Evolutionary conservation across 2,329 filamentous ascomycete species (phyloP).

Genomic region (Fusarium neocosmosporiellum): DNA sequence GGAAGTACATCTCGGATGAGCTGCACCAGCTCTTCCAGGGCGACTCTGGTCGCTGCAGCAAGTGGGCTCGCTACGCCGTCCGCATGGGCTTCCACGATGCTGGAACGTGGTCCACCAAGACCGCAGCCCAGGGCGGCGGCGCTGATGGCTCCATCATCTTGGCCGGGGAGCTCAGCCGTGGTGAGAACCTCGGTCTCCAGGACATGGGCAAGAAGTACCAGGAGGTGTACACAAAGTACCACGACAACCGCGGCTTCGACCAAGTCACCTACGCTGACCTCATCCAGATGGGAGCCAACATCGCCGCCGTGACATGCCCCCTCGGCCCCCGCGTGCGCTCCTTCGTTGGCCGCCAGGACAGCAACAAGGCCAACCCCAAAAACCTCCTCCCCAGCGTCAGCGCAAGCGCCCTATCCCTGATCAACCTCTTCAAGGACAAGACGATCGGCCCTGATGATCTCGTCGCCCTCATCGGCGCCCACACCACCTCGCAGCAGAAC

Average conservation of each 20-base stretch:
- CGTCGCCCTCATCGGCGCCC: constrained; percentile 66
- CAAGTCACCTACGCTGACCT: constrained; percentile 65
- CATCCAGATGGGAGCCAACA: constrained; percentile 62
- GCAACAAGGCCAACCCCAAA: constrained; percentile 50
- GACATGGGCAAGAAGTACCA: constrained; percentile 55
- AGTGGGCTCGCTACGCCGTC: constrained; percentile 56
- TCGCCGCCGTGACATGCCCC: constrained; percentile 61
- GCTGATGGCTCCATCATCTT: constrained; percentile 60
- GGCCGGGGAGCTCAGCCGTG: constrained; percentile 49
- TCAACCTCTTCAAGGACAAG: constrained; percentile 63
- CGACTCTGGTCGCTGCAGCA: constrained; percentile 54
- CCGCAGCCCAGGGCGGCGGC: constrained; percentile 51
- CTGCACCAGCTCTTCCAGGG: constrained; percentile 52
- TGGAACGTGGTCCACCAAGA: constrained; percentile 55
- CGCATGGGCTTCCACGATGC: constrained; percentile 63
- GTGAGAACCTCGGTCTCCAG: constrained; percentile 61
- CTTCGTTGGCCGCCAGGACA: constrained; percentile 63
- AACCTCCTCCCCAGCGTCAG: constrained; percentile 57
- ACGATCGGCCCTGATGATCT: constrained; percentile 63
- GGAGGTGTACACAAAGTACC: constrained; percentile 55
- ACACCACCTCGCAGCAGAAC: constrained; percentile 62
- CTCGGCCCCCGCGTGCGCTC: constrained; percentile 60
- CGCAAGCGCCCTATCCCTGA: constrained; percentile 59
- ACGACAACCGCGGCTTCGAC: constrained; percentile 44
- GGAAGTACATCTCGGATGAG: constrained; percentile 56